phyloP scores from a whole-genome alignment of 2,329 filamentous ascomycete species.

The Fonsecaea monophora region DNA sequence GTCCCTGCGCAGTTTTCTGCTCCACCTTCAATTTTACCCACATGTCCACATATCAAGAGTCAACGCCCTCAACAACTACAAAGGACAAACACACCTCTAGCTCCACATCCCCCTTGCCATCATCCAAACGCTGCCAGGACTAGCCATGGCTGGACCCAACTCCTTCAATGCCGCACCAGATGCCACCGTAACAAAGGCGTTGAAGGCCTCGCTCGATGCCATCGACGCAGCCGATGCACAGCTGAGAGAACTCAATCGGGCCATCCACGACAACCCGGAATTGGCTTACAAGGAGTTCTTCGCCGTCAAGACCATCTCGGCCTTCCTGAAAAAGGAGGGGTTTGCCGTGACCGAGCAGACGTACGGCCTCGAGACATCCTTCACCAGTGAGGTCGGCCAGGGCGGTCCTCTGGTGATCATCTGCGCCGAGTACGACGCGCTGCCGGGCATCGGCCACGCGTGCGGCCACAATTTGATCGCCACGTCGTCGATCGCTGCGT shows the following conservation, averaged over 20 bases:
- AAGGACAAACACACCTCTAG: too few species aligned
- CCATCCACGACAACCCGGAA: constrained; percentile 59
- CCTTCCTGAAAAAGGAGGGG: constrained; percentile 13
- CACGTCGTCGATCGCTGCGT: constrained; percentile 48
- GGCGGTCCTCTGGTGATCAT: constrained; percentile 48
- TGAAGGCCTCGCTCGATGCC: background rate
- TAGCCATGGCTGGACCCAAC: background rate
- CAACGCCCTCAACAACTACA: background rate
- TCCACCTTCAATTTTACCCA: background rate
- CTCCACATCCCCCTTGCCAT: background rate
- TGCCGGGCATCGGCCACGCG: constrained; percentile 49
- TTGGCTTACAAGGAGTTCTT: constrained; percentile 59
- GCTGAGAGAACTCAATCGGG: constrained; percentile 9
- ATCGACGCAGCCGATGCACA: constrained; percentile 11
- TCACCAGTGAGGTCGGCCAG: constrained; percentile 54
- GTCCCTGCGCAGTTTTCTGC: background rate
- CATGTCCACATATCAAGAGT: background rate
- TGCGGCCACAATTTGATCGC: constrained; percentile 52
- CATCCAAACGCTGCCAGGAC: background rate
- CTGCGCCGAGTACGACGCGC: constrained; percentile 53
- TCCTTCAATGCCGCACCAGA: background rate
- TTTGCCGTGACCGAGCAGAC: constrained; percentile 54
- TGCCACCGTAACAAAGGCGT: background rate
- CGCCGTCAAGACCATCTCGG: constrained; percentile 43
- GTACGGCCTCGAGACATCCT: constrained; percentile 60